Evolutionary conservation across 2,329 filamentous ascomycete species (phyloP), one percentile per base, ranked within the genome.

Genomic region (Calycina herbarum): DNA sequence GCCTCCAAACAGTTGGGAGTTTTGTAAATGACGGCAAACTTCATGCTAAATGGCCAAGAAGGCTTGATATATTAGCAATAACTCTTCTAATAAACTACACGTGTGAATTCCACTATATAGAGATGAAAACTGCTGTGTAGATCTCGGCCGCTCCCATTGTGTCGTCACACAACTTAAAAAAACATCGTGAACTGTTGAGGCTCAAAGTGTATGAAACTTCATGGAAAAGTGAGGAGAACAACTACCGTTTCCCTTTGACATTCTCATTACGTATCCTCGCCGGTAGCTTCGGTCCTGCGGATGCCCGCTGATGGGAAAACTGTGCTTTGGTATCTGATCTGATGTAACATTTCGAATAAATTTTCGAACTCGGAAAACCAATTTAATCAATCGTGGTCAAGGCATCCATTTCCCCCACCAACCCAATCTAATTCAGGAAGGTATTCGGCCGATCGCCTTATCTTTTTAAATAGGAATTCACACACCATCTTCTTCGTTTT

Each of bases 11-110:
- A 33, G 60, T 48, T 56, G 60, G 60, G 29, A 62, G 29, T 11
- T 33, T 51, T 27, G 31, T 51, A 33, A 61, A 48, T 24, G 35
- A 42, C 15, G 48, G 31, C 17, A 57, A 40, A 57, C n/a, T 56
- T 31, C 29, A 27, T 62, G 31, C 27, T 31, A 62, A 20, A 57
- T 56, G 38, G 60, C 60, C 60, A 62, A 62, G 48, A 57, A 51
- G 45, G 60, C 60, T 62, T 62, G 48, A 62, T 29, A 24, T 24
- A 62, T 62, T 62, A 57, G 60, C 60, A 17, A 56, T 33, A 42
- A 42, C 17, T 20, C 38, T 42, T 24, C 15, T 6, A 62, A 48
- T 48, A 24, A 62, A 42, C 40, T 38, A 42, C 60, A 57, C 60
- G 60, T 48, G 60, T 20, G 48, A 62, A 62, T 13, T 31, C 11